Conservation (phyloP, 768 basidiomycete genomes). For the Mycena filopes region DNA sequence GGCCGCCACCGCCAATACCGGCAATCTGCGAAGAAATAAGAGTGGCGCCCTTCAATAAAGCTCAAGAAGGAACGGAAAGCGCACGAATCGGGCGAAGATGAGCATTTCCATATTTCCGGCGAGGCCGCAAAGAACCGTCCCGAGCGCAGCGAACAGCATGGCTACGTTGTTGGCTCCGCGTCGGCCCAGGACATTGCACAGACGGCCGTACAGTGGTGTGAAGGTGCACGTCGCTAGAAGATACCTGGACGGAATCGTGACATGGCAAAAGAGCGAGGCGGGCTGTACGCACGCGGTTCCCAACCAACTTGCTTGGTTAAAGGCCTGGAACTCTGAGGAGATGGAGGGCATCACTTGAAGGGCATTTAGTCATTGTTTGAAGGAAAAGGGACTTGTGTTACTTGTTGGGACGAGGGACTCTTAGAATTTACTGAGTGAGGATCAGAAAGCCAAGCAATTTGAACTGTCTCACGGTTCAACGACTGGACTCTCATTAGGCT, state of each 20-base stretch:
- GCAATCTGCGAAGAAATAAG: conserved; percentile 57
- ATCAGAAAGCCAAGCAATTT: too few relatives aligned
- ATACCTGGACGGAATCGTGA: conserved; percentile 55
- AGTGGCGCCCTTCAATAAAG: too few relatives aligned
- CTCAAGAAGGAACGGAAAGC: conserved; percentile 37
- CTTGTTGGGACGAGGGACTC: too few relatives aligned
- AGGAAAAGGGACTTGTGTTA: background rate
- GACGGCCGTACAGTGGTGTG: conserved; percentile 83
- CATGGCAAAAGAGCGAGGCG: background rate
- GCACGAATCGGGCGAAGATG: conserved; percentile 77
- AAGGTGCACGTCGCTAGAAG: conserved; percentile 85
- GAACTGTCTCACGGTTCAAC: too few relatives aligned
- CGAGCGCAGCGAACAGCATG: conserved; percentile 67
- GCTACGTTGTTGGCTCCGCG: conserved; percentile 75
- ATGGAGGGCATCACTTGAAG: conserved; percentile 76
- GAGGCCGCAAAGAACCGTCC: conserved; percentile 75
- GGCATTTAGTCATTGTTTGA: background rate
- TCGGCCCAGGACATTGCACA: conserved; percentile 82
- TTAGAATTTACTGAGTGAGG: too few relatives aligned
- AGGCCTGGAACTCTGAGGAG: conserved; percentile 80
- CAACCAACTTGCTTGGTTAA: conserved; percentile 85
- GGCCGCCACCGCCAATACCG: conserved; percentile 84
- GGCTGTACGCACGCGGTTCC: conserved; percentile 70
- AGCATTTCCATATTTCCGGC: conserved; percentile 77
- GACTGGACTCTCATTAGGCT: too few relatives aligned